phyloP scores from a whole-genome alignment of 345 rosid genomes.

The Arabis alpina region DNA sequence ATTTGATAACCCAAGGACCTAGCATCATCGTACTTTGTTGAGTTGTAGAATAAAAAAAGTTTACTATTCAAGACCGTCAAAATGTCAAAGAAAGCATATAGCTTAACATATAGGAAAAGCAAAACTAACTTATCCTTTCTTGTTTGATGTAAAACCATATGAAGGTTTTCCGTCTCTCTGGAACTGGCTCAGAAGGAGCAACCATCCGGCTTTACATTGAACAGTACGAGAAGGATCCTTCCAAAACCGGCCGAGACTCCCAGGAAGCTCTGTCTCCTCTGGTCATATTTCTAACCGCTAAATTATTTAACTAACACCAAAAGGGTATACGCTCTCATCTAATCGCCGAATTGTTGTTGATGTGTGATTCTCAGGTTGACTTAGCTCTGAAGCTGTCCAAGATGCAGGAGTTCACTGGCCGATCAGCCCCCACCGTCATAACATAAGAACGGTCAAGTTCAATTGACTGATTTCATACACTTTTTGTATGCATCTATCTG shows the following conservation, averaged over 20 bases:
- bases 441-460: conserved; percentile 52
- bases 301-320: not conserved
- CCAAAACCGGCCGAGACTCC: conserved; percentile 87
- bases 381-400: conserved; percentile 91
- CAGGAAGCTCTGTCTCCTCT: conserved; percentile 90
- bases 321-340: not conserved
- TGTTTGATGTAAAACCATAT: not conserved
- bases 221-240: conserved; percentile 93
- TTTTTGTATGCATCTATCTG: conserved; percentile 2
- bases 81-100: too few relatives aligned
- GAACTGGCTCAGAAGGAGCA: conserved; percentile 99
- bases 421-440: conserved; percentile 94
- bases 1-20: not conserved
- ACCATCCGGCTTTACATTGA: conserved; percentile 96
- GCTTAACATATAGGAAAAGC: not conserved
- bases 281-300: conserved; percentile 51
- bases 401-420: conserved; percentile 91
- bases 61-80: not conserved
- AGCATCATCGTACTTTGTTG: not conserved
- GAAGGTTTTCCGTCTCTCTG: conserved; percentile 97
- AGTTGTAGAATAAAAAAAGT: not conserved
- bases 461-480: conserved; percentile 12
- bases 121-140: not conserved
- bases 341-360: conserved; percentile 8
- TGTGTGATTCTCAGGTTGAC: conserved; percentile 62